phyloP scores from a whole-genome alignment of 192 early-diverging fungal species.

The Gonapodya prolifera region DNA sequence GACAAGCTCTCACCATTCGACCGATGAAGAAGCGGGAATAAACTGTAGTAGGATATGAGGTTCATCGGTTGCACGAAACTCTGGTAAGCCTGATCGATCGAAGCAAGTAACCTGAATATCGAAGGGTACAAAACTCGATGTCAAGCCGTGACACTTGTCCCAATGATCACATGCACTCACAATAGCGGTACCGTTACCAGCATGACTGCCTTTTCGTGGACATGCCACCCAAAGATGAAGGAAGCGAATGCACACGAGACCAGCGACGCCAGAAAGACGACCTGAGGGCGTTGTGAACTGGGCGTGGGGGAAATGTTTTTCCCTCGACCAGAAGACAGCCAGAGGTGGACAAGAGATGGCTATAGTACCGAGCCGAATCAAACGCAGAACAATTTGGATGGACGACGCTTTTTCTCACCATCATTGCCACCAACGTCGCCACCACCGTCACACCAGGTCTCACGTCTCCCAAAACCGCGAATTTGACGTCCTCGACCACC shows the following conservation, averaged over 20 bases:
- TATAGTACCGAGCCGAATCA: conserved; percentile 1
- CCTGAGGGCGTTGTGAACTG: conserved; percentile 33
- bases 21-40: too few relatives aligned
- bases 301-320: too few relatives aligned
- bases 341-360: conserved; percentile 44
- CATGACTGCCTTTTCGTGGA: conserved; percentile 93
- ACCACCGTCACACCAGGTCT: conserved; percentile 55
- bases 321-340: too few relatives aligned
- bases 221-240: conserved; percentile 96
- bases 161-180: neutral
- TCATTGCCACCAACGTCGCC: conserved; percentile 56
- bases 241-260: conserved; percentile 74
- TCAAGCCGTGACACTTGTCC: too few relatives aligned
- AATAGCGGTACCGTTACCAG: conserved; percentile 38
- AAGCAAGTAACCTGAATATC: too few relatives aligned
- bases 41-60: too few relatives aligned
- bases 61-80: too few relatives aligned
- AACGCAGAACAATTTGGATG: too few relatives aligned
- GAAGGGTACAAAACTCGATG: too few relatives aligned
- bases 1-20: too few relatives aligned
- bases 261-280: conserved; percentile 55
- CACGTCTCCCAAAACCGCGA: conserved; percentile 66
- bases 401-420: conserved; percentile 30
- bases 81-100: too few relatives aligned
- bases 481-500: conserved; percentile 74